Percentiles rank a stretch among this genome's conserved stretches.
Conservation (phyloP, 1,284 basidiomycete genomes). For the Wallemia ichthyophaga region DNA sequence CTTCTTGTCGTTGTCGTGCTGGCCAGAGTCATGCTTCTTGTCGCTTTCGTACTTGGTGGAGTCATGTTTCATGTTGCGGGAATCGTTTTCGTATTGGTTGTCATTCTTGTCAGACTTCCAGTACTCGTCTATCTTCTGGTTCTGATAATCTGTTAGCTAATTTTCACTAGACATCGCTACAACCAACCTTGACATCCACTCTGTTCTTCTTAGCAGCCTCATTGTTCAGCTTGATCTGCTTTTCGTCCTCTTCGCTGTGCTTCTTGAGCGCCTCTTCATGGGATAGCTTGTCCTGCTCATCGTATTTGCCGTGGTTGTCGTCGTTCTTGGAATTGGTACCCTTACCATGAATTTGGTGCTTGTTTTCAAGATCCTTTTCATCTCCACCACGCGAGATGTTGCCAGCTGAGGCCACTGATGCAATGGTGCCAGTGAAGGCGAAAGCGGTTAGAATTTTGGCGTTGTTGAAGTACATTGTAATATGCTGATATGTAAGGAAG, state of each 20-base stretch:
- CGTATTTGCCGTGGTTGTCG: neutral
- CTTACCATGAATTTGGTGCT: neutral
- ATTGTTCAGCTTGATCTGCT: no score
- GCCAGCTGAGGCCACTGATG: neutral
- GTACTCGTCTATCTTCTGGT: neutral
- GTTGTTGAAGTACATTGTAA: neutral
- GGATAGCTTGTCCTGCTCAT: neutral
- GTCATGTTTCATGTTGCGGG: no score
- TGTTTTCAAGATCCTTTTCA: no score
- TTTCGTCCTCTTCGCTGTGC: neutral
- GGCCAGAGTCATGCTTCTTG: no score
- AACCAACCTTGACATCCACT: no score
- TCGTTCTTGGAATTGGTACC: no score
- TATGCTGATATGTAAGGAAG: neutral
- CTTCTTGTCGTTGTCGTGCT: no score
- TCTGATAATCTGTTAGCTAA: no score
- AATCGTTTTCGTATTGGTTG: no score
- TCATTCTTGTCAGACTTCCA: neutral
- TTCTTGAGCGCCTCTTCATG: neutral
- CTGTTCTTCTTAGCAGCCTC: no score
- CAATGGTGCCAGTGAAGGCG: neutral
- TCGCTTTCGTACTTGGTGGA: no score
- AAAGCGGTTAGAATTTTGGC: neutral
- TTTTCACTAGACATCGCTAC: no score
- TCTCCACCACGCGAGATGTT: neutral